These are phyloP conservation scores for Nakazawaea populi DNA, from an alignment of 805 yeast genomes.

Conservation along the genomic window DNA sequence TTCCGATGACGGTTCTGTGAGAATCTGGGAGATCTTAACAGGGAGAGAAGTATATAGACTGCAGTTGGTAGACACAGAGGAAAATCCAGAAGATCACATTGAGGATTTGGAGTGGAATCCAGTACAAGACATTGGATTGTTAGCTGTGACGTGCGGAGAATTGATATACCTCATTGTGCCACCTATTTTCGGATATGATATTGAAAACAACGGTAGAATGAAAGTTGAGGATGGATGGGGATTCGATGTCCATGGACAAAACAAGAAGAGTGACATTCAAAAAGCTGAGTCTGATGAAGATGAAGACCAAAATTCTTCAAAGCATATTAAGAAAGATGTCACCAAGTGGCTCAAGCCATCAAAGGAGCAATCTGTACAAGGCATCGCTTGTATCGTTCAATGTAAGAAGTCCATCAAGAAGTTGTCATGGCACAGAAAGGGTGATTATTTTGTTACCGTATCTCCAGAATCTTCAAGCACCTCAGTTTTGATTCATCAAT, in stretches of 20 bases:
- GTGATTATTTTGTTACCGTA: constrained; percentile 95
- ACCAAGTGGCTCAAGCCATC: constrained; percentile 85
- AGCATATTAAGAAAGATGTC: constrained; percentile 38
- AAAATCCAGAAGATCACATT: constrained; percentile 65
- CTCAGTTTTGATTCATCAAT: constrained; percentile 89
- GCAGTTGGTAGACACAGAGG: constrained; percentile 37
- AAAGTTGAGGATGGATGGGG: constrained; percentile 91
- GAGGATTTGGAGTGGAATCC: constrained; percentile 92
- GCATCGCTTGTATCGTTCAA: constrained; percentile 67
- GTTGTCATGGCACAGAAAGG: constrained; percentile 93
- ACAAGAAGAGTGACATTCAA: constrained; percentile 28
- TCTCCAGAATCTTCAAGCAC: constrained; percentile 89
- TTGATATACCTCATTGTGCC: constrained; percentile 76
- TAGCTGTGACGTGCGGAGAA: constrained; percentile 84
- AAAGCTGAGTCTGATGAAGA: constrained; percentile 27
- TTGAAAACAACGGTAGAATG: constrained; percentile 74
- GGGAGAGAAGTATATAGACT: constrained; percentile 86
- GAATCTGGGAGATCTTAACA: constrained; percentile 94
- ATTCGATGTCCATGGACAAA: constrained; percentile 41
- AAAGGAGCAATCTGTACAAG: constrained; percentile 49
- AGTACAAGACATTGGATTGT: constrained; percentile 59
- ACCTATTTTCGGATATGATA: constrained; percentile 83
- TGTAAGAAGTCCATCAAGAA: constrained; percentile 58
- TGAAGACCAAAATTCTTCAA: constrained; percentile 17
- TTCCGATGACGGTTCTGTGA: constrained; percentile 91